Evolutionary conservation across 805 yeast species (phyloP), one percentile per base, ranked within the genome.

Genomic region (Hyphopichia homilentoma): DNA sequence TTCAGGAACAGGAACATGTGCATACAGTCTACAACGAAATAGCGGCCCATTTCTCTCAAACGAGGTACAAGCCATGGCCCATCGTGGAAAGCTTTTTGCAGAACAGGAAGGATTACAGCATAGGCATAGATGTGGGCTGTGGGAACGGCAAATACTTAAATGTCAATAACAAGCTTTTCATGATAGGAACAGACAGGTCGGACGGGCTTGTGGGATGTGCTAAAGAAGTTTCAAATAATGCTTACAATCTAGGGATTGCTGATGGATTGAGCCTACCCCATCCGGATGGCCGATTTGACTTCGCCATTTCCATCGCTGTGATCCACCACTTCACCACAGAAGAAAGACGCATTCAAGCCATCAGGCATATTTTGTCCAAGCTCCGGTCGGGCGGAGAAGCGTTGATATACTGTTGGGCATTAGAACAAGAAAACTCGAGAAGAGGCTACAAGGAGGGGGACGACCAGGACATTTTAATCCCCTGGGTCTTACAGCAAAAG

Each of bases 51-150:
- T 93, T 93, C 56, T 89, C 97, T 2, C 82, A 82, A 45, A 93
- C 98, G 0, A 60, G 98, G 29, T 93, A 89, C 61, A 90, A 84
- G 64, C 97, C 97, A 17, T 93, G 98, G 98, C 97, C 97, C 6
- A 79, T 88, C 14, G 98, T 93, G 16, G 85, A 84, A 32, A 57
- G 69, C 38, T 93, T 83, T 50, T 59, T 93, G 27, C 50, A 45
- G 7, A 44, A 57, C 1, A 73, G 75, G 45, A 38, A 52, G 0
- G 60, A 61, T 5, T 82, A 86, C 26, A 61, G 81, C 1, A 40
- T 90, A 1, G 98, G 98, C 1, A 68, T 88, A 18, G 98, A 93
- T 60, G 86, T 90, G 14, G 98, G 98, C 0, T 90, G 97, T 57
- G 98, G 98, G 3, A 93, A 93, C 54, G 98, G 98, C 2, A 93